These are phyloP conservation scores for Tolypocladium sp. DNA, from an alignment of 2,329 filamentous ascomycete species.

Conservation along the genomic window DNA sequence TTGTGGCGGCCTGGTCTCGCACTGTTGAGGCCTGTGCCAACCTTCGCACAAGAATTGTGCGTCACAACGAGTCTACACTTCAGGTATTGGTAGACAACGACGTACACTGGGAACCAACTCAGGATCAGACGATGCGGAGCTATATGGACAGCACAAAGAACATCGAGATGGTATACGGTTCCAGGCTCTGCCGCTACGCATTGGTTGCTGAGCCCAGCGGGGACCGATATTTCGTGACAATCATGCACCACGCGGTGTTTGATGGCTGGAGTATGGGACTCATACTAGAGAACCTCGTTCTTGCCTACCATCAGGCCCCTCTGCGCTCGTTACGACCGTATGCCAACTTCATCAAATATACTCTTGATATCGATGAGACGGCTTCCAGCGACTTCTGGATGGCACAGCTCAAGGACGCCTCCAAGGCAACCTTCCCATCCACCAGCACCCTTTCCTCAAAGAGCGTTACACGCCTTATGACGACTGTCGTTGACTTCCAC, in stretches of 20 bases:
- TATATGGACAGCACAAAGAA: background rate
- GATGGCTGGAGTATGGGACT: constrained; percentile 7
- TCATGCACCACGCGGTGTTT: constrained; percentile 11
- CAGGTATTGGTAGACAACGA: background rate
- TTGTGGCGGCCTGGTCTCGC: background rate
- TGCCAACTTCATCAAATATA: no score
- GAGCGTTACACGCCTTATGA: no score
- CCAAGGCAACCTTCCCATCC: no score
- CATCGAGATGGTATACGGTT: background rate
- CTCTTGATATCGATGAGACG: no score
- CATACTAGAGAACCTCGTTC: no score
- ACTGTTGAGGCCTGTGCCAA: background rate
- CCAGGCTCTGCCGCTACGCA: background rate
- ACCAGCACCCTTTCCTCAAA: no score
- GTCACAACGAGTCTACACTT: no score
- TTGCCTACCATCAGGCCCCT: no score
- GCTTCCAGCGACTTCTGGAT: no score
- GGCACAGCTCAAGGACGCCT: no score
- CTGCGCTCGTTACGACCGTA: no score
- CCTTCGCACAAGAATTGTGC: background rate
- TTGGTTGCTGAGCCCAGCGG: background rate
- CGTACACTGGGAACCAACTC: background rate
- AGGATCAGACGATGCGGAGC: background rate
- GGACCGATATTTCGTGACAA: constrained; percentile 5
- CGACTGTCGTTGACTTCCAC: no score